Conservation (phyloP, 2,329 filamentous ascomycete genomes). For the Diaporthe aspalathi region DNA sequence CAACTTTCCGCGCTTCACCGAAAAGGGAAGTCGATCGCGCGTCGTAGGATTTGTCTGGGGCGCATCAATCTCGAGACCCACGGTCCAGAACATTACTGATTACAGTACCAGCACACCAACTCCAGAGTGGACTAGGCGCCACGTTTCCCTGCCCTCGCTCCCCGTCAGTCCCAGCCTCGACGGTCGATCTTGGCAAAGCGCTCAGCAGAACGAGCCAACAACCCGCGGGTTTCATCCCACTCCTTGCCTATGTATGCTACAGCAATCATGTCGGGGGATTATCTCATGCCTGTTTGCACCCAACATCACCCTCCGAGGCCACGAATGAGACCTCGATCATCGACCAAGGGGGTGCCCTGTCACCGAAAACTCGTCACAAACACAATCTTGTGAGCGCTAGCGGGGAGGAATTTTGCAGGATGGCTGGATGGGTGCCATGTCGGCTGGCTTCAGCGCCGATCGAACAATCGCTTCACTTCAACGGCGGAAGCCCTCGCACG, state of each 20-base stretch:
- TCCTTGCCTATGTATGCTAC: constrained; percentile 22
- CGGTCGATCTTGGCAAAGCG: constrained; percentile 18
- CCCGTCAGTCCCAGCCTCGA: constrained; percentile 11
- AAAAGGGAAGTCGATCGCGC: constrained; percentile 38
- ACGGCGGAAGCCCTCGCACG: neutral
- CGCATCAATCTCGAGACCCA: constrained; percentile 27
- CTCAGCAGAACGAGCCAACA: constrained; percentile 4
- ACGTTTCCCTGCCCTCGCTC: constrained; percentile 29
- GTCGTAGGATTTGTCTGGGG: constrained; percentile 34
- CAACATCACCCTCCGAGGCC: constrained; percentile 22
- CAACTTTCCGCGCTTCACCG: constrained; percentile 33
- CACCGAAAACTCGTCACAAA: constrained; percentile 30
- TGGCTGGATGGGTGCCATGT: constrained; percentile 25
- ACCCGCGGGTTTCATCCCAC: constrained; percentile 28
- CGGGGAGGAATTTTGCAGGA: constrained; percentile 16
- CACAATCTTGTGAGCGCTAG: constrained; percentile 28
- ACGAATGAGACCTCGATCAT: constrained; percentile 16
- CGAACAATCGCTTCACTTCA: constrained; percentile 7
- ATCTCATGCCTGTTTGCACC: constrained; percentile 18
- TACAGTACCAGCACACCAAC: constrained; percentile 10
- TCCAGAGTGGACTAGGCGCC: constrained; percentile 6
- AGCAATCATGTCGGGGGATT: constrained; percentile 29
- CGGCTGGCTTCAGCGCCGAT: constrained; percentile 37
- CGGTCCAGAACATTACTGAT: constrained; percentile 36
- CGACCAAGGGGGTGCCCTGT: constrained; percentile 9